Conservation (phyloP, 2,329 filamentous ascomycete species). For the Parafenestella ontariensis region DNA sequence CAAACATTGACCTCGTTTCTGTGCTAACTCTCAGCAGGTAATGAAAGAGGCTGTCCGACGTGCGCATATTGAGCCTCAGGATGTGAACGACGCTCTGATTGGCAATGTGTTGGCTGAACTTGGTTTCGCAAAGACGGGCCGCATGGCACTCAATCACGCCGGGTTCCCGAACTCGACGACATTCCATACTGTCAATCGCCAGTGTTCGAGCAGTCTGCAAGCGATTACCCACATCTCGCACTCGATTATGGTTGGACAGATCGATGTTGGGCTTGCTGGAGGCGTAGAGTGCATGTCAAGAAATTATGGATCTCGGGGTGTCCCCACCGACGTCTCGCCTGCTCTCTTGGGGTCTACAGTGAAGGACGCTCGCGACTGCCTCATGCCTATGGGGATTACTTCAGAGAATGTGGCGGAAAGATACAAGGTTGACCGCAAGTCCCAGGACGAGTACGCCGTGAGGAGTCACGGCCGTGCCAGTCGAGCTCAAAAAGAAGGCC, state of each 20-base stretch:
- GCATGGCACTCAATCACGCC: constrained; percentile 85
- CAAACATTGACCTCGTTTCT: constrained; percentile 71
- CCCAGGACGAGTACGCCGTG: constrained; percentile 84
- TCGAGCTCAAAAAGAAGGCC: constrained; percentile 83
- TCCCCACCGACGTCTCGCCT: constrained; percentile 74
- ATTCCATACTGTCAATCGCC: constrained; percentile 85
- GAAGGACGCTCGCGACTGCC: constrained; percentile 83
- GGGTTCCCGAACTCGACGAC: constrained; percentile 89
- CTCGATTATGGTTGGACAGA: constrained; percentile 78
- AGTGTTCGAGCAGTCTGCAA: constrained; percentile 96
- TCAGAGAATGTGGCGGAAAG: constrained; percentile 93
- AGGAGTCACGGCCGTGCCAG: constrained; percentile 89
- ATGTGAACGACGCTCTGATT: constrained; percentile 42
- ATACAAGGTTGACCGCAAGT: constrained; percentile 79
- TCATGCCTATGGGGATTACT: constrained; percentile 98
- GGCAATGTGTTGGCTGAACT: constrained; percentile 82
- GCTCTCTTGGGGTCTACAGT: constrained; percentile 74
- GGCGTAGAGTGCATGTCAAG: constrained; percentile 90
- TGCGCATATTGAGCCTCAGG: constrained; percentile 31
- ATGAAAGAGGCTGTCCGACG: constrained; percentile 64
- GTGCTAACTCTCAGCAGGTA: constrained; percentile 61
- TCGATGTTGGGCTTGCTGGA: constrained; percentile 85
- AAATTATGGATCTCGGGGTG: constrained; percentile 81
- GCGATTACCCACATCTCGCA: constrained; percentile 93
- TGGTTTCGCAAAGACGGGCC: constrained; percentile 88